Evolutionary conservation across 768 basidiomycete genomes (phyloP), one percentile per base, ranked within the genome.

Genomic region (Hebeloma cylindrosporum): DNA sequence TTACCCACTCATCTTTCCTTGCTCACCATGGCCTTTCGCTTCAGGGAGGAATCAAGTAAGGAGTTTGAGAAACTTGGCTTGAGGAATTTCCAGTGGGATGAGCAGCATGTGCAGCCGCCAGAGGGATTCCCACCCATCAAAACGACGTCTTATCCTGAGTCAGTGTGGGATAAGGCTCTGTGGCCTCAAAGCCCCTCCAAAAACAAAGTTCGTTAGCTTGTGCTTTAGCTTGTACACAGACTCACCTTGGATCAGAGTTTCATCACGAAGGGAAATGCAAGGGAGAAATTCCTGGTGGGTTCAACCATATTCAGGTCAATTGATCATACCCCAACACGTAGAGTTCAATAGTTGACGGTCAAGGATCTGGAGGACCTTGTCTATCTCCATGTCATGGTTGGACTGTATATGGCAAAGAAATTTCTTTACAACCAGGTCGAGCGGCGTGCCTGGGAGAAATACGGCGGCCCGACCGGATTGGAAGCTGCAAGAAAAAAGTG

Each of bases 381-480:
- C 26, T 42, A 34, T 18, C 17, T 36, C 3, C n/a, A 42, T 2
- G 33, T 34, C 27, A 6, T 13, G 27, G n/a, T n/a, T n/a, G n/a
- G n/a, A n/a, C n/a, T n/a, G n/a, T n/a, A n/a, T n/a, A n/a, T n/a
- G n/a, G n/a, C n/a, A n/a, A n/a, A n/a, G n/a, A n/a, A n/a, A n/a
- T n/a, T 18, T 26, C 21, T 28, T 1, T 26, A 35, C 41, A 32
- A 7, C 8, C 41, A 48, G 20, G 27, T 61, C 7, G 58, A 58
- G 40, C 50, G 48, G 7, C 48, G 45, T 44, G 60, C 60, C 3
- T 61, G 56, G 58, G 46, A 32, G 34, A 63, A 60, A 36, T 53
- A 57, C 37, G 60, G 60, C 4, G 55, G 61, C 14, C 56, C 56
- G 1, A 45, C 44, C 13, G 53, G 46, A 14, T 47, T 52, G n/a